These are phyloP conservation scores for Lablab purpureus DNA, from an alignment of 306 rosid genomes.

Conservation along the genomic window DNA sequence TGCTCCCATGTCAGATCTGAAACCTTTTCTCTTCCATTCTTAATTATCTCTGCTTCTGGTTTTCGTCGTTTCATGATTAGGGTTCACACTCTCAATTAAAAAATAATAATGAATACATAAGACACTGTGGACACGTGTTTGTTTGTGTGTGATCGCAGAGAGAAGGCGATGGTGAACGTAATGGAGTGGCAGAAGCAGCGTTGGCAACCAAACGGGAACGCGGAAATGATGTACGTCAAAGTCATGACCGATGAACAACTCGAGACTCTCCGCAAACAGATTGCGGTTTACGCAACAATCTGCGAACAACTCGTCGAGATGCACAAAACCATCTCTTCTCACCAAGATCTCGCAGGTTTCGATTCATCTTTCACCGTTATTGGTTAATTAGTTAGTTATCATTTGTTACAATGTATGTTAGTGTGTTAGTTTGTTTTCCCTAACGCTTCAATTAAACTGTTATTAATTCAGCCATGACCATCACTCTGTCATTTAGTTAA, in stretches of 20 bases:
- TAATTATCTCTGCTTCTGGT: not conserved
- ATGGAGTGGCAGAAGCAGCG: conserved; percentile 48
- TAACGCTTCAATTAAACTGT: not conserved
- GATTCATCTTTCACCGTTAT: not conserved
- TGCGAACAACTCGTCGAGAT: conserved; percentile 79
- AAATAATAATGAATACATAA: not conserved
- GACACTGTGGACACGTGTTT: conserved; percentile 8
- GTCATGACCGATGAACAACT: conserved; percentile 90
- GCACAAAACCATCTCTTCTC: conserved; percentile 70
- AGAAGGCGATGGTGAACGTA: conserved; percentile 40
- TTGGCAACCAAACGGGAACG: conserved; percentile 27
- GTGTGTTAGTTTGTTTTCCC: not conserved
- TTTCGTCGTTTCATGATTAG: conserved; percentile 17
- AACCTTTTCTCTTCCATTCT: not conserved
- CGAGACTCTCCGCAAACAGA: conserved; percentile 85
- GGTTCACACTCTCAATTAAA: not conserved
- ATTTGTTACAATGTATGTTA: not conserved
- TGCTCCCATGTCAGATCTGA: conserved; percentile 24
- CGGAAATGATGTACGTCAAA: conserved; percentile 62
- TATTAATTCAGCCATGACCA: not conserved
- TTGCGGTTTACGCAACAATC: conserved; percentile 69
- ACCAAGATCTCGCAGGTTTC: conserved; percentile 72
- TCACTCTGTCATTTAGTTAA: not conserved
- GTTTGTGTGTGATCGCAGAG: not conserved
- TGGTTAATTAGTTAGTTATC: not conserved